Conservation (phyloP, 1,284 basidiomycete genomes). For the Pseudozyma pruni region DNA sequence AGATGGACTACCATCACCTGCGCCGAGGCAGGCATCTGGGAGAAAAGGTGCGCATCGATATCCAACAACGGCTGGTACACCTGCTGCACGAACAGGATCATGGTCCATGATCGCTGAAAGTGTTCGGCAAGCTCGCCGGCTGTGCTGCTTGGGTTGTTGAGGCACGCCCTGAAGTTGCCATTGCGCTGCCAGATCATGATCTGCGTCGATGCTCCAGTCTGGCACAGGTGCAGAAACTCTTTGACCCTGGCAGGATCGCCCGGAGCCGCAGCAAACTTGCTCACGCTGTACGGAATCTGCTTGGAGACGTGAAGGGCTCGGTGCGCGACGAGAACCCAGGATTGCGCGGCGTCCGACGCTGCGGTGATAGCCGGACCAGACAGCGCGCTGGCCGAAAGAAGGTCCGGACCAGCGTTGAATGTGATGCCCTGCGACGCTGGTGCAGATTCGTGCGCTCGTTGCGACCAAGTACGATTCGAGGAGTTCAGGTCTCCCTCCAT, state of each 20-base stretch:
- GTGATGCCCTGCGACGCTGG: background rate
- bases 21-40: constrained; percentile 34
- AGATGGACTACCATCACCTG: constrained; percentile 34
- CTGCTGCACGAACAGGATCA: constrained; percentile 30
- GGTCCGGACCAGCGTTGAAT: background rate
- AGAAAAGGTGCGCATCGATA: constrained; percentile 19
- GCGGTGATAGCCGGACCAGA: background rate
- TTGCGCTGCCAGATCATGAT: constrained; percentile 46
- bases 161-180: constrained; percentile 25
- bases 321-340: constrained; percentile 21
- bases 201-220: constrained; percentile 31
- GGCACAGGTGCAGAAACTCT: constrained; percentile 28
- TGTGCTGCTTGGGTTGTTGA: constrained; percentile 19
- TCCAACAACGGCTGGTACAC: constrained; percentile 32
- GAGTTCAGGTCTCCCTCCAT: constrained; percentile 8
- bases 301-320: constrained; percentile 26
- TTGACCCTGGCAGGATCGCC: constrained; percentile 35
- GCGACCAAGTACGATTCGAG: constrained; percentile 16
- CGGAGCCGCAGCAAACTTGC: constrained; percentile 16
- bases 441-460: constrained; percentile 5
- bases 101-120: constrained; percentile 29
- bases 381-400: background rate
- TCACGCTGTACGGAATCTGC: constrained; percentile 20
- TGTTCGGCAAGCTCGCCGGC: constrained; percentile 14
- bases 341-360: constrained; percentile 2